Conservation (phyloP, 2,329 filamentous ascomycete species). For the Aureobasidium sp. region DNA sequence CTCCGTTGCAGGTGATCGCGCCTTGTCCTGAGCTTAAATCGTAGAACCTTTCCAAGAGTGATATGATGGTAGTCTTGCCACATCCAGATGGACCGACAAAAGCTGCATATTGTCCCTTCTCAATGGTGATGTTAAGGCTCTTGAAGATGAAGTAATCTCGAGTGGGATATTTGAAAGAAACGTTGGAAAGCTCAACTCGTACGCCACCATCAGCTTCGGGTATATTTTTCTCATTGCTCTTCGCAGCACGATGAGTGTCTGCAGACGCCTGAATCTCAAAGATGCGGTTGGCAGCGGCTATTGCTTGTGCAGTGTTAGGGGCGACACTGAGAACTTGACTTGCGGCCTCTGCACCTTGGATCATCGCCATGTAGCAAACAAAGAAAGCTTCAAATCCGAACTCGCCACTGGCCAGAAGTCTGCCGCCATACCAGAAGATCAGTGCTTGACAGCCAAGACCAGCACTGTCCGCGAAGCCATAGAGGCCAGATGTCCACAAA, state of each 20-base stretch:
- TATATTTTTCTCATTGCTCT: neutral
- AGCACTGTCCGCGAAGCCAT: conserved; percentile 56
- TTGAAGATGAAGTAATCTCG: conserved; percentile 48
- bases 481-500: conserved; percentile 50
- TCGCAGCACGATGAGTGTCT: neutral
- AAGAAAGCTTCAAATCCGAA: conserved; percentile 41
- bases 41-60: conserved; percentile 44
- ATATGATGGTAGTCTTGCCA: conserved; percentile 34
- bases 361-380: conserved; percentile 23
- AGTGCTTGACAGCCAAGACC: conserved; percentile 40
- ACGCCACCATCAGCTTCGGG: conserved; percentile 24
- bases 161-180: conserved; percentile 35
- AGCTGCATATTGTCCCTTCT: conserved; percentile 33
- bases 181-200: conserved; percentile 30
- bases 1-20: conserved; percentile 47
- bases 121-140: conserved; percentile 23
- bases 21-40: conserved; percentile 49
- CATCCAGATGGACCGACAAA: conserved; percentile 35
- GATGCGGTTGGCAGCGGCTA: conserved; percentile 11
- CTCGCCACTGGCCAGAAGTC: conserved; percentile 26
- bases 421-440: conserved; percentile 30
- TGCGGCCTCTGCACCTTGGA: conserved; percentile 29
- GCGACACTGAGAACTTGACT: conserved; percentile 54
- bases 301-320: conserved; percentile 10
- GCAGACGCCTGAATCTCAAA: neutral